Evolutionary conservation across 345 rosid genomes (phyloP), one percentile per base, ranked within the genome.

Genomic region (Eutrema japonicum): DNA sequence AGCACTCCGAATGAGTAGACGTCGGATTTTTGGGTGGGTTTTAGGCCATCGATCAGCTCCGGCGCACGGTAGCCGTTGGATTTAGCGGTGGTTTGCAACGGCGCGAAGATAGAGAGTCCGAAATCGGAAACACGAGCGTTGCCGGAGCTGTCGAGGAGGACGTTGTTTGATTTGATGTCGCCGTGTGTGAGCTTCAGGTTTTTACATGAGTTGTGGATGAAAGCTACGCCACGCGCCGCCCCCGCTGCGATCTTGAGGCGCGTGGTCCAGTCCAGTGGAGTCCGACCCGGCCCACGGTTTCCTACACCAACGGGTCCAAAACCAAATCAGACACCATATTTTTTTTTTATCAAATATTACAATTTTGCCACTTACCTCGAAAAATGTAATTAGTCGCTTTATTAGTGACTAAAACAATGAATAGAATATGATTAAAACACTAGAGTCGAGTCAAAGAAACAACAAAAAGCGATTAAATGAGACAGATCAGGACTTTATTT

Each of bases 281-380:
- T 87, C 53, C 98, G 75, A 7, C 97, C 98, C 0, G 96, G 93
- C 46, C 98, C 98, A 10, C 97, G 82, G 79, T 91, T 94, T 14
- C 98, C 98, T 91, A 76, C 52, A 59, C 56, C 46, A 58, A 57
- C 10, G 3, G 0, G 38, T 26, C 37, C 54, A 68, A 52, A 26
- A 37, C 22, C 5, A 22, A 55, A 26, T 12, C n/a, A 68, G 51
- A 68, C 73, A 41, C 42, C 2, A n/a, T 41, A n/a, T 41, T 14
- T 69, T 5, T 22, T 22, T 22, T 1, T 1, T 22, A 2, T 11
- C 22, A 4, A 48, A n/a, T 40, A 46, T 49, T 12, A 68, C 33
- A 38, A 51, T 11, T 52, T 26, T 22, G 49, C 45, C 73, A 68
- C 68, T 60, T 4, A 53, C 69, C 56, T 60, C 9, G 47, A 42